These are phyloP conservation scores for Magnaporthiopsis rhizophila DNA, from an alignment of 2,329 filamentous ascomycete genomes.

Conservation along the genomic window DNA sequence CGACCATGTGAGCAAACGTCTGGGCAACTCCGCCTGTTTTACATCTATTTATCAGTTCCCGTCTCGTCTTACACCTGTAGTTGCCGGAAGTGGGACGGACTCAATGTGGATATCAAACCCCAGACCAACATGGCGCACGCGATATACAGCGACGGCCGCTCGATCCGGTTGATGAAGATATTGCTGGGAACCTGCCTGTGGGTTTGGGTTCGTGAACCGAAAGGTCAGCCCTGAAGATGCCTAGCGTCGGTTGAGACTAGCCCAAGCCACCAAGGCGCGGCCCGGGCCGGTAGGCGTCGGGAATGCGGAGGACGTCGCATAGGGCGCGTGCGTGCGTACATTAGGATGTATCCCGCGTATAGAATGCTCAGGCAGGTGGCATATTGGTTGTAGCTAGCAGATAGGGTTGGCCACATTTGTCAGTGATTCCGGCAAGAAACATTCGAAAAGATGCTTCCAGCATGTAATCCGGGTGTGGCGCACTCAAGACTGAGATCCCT, in stretches of 20 bases:
- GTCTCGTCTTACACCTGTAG: neutral
- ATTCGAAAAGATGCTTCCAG: neutral
- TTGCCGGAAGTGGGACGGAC: neutral
- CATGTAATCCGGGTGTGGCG: slow-evolving; percentile 8
- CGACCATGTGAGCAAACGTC: slow-evolving; percentile 10
- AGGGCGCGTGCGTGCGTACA: neutral
- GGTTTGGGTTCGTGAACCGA: neutral
- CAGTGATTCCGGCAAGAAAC: neutral
- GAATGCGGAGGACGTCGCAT: neutral
- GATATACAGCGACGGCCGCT: slow-evolving; percentile 12
- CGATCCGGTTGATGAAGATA: slow-evolving; percentile 33
- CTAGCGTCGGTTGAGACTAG: no score
- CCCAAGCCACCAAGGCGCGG: neutral
- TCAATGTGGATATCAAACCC: slow-evolving; percentile 10
- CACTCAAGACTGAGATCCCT: slow-evolving; percentile 33
- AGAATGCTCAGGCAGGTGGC: slow-evolving; percentile 39
- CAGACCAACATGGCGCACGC: slow-evolving; percentile 10
- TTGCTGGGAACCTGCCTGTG: slow-evolving; percentile 35
- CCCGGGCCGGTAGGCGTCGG: no score
- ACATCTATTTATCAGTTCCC: neutral
- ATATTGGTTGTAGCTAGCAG: slow-evolving; percentile 5
- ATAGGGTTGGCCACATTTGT: slow-evolving; percentile 14
- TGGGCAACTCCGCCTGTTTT: slow-evolving; percentile 7
- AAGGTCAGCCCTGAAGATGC: neutral
- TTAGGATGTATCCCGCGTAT: slow-evolving; percentile 35